A percentile compares a stretch with the other conserved stretches of the same genome.
Conservation (phyloP, 305 asterid species). For the Solanum aculeatissimum region DNA sequence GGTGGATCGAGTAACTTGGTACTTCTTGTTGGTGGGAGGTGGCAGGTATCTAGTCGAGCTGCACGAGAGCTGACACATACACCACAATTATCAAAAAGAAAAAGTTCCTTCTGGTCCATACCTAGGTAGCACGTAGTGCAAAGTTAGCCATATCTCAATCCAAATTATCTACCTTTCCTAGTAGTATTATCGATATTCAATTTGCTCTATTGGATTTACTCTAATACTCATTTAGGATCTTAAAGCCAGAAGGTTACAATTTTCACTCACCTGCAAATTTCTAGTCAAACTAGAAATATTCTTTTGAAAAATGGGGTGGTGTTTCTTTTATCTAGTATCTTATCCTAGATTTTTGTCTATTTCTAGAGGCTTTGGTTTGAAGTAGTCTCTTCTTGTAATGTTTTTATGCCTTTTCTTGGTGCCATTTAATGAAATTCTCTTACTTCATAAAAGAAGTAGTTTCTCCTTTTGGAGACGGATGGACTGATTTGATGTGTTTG, state of each 20-base stretch:
- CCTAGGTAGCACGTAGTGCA: neutral
- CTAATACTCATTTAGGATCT: neutral
- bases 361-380: neutral
- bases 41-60: neutral
- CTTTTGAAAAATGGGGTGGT: neutral
- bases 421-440: too few species aligned
- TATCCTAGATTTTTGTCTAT: neutral
- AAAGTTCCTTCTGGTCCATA: neutral
- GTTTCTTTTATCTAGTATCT: neutral
- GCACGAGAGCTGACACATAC: neutral
- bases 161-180: neutral
- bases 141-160: neutral
- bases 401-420: too few species aligned
- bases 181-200: neutral
- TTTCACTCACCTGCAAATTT: neutral
- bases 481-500: neutral
- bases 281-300: neutral
- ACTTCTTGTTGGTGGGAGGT: neutral
- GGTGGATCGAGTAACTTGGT: neutral
- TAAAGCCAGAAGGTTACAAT: neutral
- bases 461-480: neutral
- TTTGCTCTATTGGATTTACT: neutral
- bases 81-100: neutral
- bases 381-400: neutral
- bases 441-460: too few species aligned